phyloP scores from a whole-genome alignment of 352 stramenopile genomes.

The Globisporangium nunn region DNA sequence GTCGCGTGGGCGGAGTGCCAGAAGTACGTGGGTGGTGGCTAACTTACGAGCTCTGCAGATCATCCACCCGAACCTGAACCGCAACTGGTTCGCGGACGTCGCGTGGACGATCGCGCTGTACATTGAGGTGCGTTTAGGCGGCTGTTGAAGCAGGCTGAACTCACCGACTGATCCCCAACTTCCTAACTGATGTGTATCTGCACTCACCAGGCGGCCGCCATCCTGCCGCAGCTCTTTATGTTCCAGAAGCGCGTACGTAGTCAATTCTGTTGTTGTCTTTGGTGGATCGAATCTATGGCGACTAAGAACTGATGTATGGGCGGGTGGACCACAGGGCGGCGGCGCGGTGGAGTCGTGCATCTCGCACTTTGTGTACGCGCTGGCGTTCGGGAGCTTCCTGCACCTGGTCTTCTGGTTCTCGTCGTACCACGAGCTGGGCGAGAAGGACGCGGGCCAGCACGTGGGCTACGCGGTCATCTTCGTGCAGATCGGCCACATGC shows the following conservation, averaged over 20 bases:
- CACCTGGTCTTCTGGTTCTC: slow-evolving; percentile 98
- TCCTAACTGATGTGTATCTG: neutral
- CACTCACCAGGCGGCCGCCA: slow-evolving; percentile 69
- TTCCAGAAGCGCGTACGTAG: slow-evolving; percentile 93
- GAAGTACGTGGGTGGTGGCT: slow-evolving; percentile 8
- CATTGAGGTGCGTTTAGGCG: slow-evolving; percentile 61
- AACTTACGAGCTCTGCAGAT: slow-evolving; percentile 67
- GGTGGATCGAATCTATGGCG: too few relatives aligned
- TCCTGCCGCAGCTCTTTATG: slow-evolving; percentile 98
- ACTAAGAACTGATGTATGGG: neutral
- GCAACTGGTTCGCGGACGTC: slow-evolving; percentile 94
- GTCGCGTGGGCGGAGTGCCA: slow-evolving; percentile 49
- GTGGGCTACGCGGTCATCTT: slow-evolving; percentile 94
- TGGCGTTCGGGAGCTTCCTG: slow-evolving; percentile 93
- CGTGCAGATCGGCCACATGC: slow-evolving; percentile 96
- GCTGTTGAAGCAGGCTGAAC: too few relatives aligned
- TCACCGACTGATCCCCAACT: too few relatives aligned
- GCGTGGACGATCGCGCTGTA: slow-evolving; percentile 98
- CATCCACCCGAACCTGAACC: slow-evolving; percentile 95
- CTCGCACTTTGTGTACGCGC: slow-evolving; percentile 94
- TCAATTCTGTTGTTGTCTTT: neutral
- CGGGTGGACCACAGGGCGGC: slow-evolving; percentile 41
- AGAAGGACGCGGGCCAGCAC: slow-evolving; percentile 86
- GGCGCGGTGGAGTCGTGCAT: slow-evolving; percentile 95
- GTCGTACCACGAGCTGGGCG: slow-evolving; percentile 97